A percentile compares a stretch with the other conserved stretches of the same genome.
These are phyloP conservation scores for Salix dunnii DNA, from an alignment of 345 rosid species.

Conservation along the genomic window DNA sequence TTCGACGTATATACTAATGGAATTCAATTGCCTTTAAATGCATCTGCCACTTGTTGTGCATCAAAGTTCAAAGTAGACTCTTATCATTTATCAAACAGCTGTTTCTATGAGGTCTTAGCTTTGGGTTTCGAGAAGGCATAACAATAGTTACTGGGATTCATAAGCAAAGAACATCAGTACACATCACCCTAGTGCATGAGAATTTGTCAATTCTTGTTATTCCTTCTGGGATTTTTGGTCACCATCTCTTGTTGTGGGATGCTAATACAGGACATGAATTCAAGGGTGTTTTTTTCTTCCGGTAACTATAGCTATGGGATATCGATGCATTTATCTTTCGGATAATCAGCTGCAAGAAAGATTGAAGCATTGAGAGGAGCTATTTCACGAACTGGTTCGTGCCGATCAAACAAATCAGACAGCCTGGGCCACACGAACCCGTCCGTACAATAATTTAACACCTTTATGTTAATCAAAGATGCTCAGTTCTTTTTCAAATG, in stretches of 20 bases:
- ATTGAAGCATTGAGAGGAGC: neutral
- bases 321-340: neutral
- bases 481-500: neutral
- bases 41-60: no score
- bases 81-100: neutral
- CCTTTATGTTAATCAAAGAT: neutral
- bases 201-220: neutral
- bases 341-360: neutral
- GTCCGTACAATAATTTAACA: neutral
- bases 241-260: neutral
- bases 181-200: neutral
- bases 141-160: neutral
- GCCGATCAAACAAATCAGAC: neutral
- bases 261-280: neutral
- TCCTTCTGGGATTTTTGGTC: neutral
- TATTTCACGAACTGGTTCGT: neutral
- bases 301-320: neutral
- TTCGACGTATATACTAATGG: accelerated
- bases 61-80: neutral
- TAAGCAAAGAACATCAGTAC: neutral
- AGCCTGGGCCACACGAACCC: neutral
- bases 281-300: neutral
- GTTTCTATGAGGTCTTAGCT: neutral
- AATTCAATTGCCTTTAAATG: no score
- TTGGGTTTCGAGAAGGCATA: neutral